Base-by-base conservation (phyloP, 306 rosid genomes). In the Arachis stenosperma region DNA sequence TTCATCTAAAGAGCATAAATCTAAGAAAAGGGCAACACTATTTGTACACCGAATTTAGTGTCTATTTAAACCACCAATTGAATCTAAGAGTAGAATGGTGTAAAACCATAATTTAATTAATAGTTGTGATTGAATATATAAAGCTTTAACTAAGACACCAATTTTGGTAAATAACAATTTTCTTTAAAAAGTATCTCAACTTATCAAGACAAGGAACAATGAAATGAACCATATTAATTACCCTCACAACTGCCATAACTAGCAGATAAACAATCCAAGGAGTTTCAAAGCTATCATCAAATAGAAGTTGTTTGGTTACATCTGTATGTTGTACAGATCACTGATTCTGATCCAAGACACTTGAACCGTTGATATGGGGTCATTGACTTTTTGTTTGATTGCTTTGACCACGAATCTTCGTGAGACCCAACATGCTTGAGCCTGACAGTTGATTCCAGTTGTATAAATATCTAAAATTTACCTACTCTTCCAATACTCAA, bases 381-480 rank as follows among this genome's bases (percentile, higher is more conserved):
- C 29, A 72, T 41, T 7, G 27, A 47, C 43, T 53, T 37, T 7
- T 2, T 9, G 15, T 59, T 55, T 44, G 12, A 70, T 50, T 39
- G 58, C 69, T 43, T 57, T 39, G 50, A 6, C 15, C 42, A 65
- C 47, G 47, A 61, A 39, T 17, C 61, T 39, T 44, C 44, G 47
- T 60, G 10, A 66, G 37, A 37, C 33, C 39, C 52, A 1, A 55
- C 43, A 46, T 7, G 56, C 51, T 57, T 6, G 51, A 13, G 29
- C 3, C 65, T 55, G 65, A 58, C 51, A 55, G 69, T 74, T 52
- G 57, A 77, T 14, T 61, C 36, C 27, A 12, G 27, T 2, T 53
- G 33, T n/a, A 48, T 6, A 53, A 53, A 51, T 56, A 71, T 75
- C 66, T 71, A 60, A 65, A 51, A 59, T 46, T 69, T 50, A 40